phyloP scores from a whole-genome alignment of 78 protist genomes.

The Protostelium mycophagum region DNA sequence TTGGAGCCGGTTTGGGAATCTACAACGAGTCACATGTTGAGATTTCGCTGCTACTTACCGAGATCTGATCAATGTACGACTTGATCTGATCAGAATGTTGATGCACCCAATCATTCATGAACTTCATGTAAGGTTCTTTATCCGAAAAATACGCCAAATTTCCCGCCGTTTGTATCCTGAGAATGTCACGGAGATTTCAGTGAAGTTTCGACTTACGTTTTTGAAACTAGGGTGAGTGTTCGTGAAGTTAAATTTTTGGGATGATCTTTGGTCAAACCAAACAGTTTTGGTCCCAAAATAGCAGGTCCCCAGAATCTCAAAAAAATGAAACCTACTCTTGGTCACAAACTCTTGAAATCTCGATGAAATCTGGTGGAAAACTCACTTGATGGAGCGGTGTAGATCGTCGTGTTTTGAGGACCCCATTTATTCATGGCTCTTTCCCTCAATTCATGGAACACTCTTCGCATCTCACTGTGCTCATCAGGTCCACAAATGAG shows the following conservation, averaged over 20 bases:
- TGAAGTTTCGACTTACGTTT: conserved; percentile 26
- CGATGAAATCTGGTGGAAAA: too few relatives aligned
- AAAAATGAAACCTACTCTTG: conserved; percentile 79
- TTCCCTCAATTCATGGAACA: neutral
- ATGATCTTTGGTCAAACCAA: conserved; percentile 67
- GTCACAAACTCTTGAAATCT: too few relatives aligned
- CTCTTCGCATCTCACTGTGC: neutral
- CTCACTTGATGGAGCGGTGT: conserved; percentile 61
- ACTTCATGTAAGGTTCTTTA: neutral
- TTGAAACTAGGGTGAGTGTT: conserved; percentile 73
- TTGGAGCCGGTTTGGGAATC: neutral
- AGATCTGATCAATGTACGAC: neutral
- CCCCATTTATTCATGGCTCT: neutral
- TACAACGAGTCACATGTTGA: neutral
- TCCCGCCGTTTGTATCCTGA: neutral
- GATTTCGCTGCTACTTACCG: neutral
- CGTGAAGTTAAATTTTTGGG: conserved; percentile 44
- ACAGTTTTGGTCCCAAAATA: conserved; percentile 72
- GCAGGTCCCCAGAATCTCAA: conserved; percentile 80
- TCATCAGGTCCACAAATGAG: neutral
- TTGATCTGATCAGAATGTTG: neutral
- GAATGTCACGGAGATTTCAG: neutral
- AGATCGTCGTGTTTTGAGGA: conserved; percentile 6
- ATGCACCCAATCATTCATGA: neutral
- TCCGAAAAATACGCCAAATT: neutral